A percentile compares a stretch with the other conserved stretches of the same genome.
Conservation (phyloP, 306 rosid genomes). For the Lathyrus oleraceus region DNA sequence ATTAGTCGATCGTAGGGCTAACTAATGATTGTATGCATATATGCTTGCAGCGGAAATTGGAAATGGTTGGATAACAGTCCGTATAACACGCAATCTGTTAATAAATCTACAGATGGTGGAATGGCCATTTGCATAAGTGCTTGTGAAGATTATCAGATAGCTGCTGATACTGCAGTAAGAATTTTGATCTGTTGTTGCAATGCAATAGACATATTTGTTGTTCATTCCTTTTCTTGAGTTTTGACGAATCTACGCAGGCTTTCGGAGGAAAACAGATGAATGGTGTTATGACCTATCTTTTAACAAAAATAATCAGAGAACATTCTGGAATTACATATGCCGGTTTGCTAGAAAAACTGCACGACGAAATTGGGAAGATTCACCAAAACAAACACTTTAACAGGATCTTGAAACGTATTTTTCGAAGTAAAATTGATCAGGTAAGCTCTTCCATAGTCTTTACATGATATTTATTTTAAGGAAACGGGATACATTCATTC, state of each 20-base stretch:
- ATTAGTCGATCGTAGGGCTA: no score
- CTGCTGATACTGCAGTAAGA: slow-evolving; percentile 64
- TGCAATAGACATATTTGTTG: not conserved
- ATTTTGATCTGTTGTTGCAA: not conserved
- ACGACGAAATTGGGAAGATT: not conserved
- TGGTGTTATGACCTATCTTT: slow-evolving; percentile 64
- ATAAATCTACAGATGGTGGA: slow-evolving; percentile 64
- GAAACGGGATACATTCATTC: not conserved
- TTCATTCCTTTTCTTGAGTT: not conserved
- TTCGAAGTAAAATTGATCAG: slow-evolving; percentile 45
- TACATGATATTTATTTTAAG: not conserved
- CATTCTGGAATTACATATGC: slow-evolving; percentile 13
- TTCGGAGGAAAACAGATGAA: slow-evolving; percentile 41
- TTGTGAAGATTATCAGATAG: slow-evolving; percentile 62
- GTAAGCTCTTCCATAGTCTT: slow-evolving; percentile 25
- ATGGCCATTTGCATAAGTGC: slow-evolving; percentile 67
- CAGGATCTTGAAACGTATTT: slow-evolving; percentile 7
- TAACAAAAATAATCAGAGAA: slow-evolving; percentile 28
- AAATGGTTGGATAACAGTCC: not conserved
- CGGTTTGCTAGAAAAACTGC: slow-evolving; percentile 36
- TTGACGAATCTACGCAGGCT: slow-evolving; percentile 41
- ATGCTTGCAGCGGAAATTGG: slow-evolving; percentile 36
- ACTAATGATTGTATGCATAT: not conserved
- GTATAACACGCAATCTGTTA: slow-evolving; percentile 16
- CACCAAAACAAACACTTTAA: slow-evolving; percentile 31